Evolutionary conservation across 1,139 yeast genomes (phyloP), one percentile per base, ranked within the genome.

Genomic region (Sugiyamaella grinbergsii): DNA sequence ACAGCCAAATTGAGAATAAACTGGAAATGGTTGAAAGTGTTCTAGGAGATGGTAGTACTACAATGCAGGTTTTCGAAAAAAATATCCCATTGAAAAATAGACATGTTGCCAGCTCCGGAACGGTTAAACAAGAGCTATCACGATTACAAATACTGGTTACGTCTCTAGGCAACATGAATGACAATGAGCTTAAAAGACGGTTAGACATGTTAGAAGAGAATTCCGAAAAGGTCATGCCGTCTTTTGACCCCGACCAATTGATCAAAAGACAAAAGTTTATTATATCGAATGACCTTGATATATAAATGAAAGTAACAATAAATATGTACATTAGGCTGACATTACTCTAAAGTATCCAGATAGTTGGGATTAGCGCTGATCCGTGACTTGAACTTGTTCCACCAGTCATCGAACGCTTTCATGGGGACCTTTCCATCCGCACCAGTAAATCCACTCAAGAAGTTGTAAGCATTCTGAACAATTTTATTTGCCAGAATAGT

Each of bases 361-460:
- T 89, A 93, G 51, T 79, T 80, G 1, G 97, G 97, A 65, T 94
- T 94, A 56, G 83, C 83, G 15, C 80, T 76, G 52, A 93, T 64
- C 63, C 85, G 83, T 11, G 79, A 71, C 66, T 80, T 85, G 71
- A 93, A 94, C 69, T 90, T 93, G 56, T 79, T 83, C 98, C 98
- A 91, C 99, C 99, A 93, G 33, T 81, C 84, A 66, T 93, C 95
- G 63, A 93, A 91, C 42, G 84, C 88, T 63, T 83, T 86, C 67
- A 93, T 87, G 2, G 94, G 88, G 4, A 91, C 96, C 61, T 80
- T 86, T 0, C 95, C 95, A 24, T 78, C 73, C 5, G 71, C 68
- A 62, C 88, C 95, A 11, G 90, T 78, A 64, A 91, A 93, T 20
- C 98, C 87, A 1, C 95, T 82, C 54, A 93, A 71, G 64, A 81